Percentiles rank a stretch among this genome's conserved stretches.
These are phyloP conservation scores for Talaromyces funiculosus DNA, from an alignment of 2,329 filamentous ascomycete genomes.

Conservation along the genomic window DNA sequence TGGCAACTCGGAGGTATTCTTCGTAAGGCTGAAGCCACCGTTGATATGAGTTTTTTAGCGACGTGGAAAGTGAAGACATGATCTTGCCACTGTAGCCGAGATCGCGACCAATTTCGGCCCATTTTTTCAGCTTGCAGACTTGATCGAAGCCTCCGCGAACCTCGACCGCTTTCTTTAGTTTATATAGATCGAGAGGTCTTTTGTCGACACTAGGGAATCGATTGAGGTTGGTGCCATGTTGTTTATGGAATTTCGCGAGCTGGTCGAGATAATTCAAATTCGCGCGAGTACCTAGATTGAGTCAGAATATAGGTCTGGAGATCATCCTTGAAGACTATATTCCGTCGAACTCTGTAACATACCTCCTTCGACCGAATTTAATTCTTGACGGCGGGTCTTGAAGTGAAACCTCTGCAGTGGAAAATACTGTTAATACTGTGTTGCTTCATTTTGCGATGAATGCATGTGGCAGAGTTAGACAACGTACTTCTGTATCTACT, in stretches of 20 bases:
- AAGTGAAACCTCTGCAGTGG: conserved; percentile 81
- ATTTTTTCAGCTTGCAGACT: conserved; percentile 97
- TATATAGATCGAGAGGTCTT: conserved; percentile 89
- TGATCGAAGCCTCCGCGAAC: conserved; percentile 90
- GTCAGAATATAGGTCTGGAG: conserved; percentile 34
- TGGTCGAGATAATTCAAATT: conserved; percentile 96
- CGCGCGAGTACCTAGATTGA: conserved; percentile 70
- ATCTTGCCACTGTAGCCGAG: conserved; percentile 98
- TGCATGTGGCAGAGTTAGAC: not conserved
- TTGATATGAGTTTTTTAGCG: conserved; percentile 95
- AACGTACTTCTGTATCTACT: conserved; percentile 86
- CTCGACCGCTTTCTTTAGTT: conserved; percentile 94
- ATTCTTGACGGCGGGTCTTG: conserved; percentile 86
- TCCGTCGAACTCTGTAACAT: conserved; percentile 33
- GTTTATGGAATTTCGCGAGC: conserved; percentile 91
- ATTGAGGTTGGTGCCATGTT: conserved; percentile 89
- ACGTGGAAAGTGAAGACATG: conserved; percentile 97
- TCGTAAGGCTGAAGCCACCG: conserved; percentile 97
- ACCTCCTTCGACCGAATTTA: conserved; percentile 98
- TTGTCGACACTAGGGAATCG: conserved; percentile 96
- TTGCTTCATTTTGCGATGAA: not conserved
- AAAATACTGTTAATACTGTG: conserved; percentile 24
- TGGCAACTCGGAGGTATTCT: conserved; percentile 83
- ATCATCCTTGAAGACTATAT: conserved; percentile 26
- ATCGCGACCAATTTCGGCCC: conserved; percentile 96